phyloP scores from a whole-genome alignment of 768 basidiomycete genomes.

The Piloderma croceum region DNA sequence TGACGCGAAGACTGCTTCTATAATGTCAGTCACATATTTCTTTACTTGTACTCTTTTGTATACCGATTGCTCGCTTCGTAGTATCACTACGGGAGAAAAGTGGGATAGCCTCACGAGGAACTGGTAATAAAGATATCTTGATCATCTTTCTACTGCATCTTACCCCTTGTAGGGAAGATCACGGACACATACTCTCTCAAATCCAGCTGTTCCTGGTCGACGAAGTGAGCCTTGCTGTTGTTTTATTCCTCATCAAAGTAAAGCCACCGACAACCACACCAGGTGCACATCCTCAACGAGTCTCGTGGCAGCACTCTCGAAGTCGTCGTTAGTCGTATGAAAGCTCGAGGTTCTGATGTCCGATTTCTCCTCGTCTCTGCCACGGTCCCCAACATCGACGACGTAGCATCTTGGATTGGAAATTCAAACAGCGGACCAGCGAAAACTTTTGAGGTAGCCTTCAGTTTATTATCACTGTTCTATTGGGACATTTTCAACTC shows the following conservation, averaged over 20 bases:
- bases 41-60: not conserved
- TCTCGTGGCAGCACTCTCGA: conserved; percentile 87
- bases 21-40: conserved; percentile 55
- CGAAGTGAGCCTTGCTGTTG: conserved; percentile 46
- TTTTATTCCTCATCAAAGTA: not conserved
- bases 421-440: conserved; percentile 40
- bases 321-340: conserved; percentile 94
- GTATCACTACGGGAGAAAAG: conserved; percentile 90
- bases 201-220: conserved; percentile 86
- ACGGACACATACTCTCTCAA: conserved; percentile 61
- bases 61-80: conserved; percentile 21
- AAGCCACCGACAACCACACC: not conserved
- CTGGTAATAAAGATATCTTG: conserved; percentile 48
- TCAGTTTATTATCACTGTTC: conserved; percentile 2
- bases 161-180: conserved; percentile 43
- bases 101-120: conserved; percentile 92
- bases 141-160: conserved; percentile 1
- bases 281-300: conserved; percentile 94
- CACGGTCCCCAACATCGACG: conserved; percentile 88
- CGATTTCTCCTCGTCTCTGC: conserved; percentile 90
- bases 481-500: no score
- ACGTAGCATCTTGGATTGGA: conserved; percentile 87
- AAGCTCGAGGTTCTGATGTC: conserved; percentile 57
- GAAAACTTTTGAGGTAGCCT: conserved; percentile 57
- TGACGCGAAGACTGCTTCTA: conserved; percentile 65